A percentile compares a stretch with the other conserved stretches of the same genome.
phyloP scores from a whole-genome alignment of 2,329 filamentous ascomycete genomes.

The Didymella segeticola region DNA sequence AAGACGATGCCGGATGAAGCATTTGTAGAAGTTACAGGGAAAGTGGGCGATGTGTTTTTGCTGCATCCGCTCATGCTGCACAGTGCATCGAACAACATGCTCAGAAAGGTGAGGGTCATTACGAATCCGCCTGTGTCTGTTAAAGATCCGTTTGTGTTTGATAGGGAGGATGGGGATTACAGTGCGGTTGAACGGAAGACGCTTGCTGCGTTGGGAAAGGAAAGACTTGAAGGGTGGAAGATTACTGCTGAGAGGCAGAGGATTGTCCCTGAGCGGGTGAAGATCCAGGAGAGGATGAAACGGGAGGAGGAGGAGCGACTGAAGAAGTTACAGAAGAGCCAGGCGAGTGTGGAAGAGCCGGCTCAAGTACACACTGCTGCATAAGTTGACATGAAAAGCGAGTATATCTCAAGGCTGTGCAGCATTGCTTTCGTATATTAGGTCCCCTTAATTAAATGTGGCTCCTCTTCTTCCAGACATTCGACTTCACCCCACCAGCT shows the following conservation, averaged over 20 bases:
- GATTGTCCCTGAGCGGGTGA: constrained; percentile 59
- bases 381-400: not conserved
- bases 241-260: constrained; percentile 58
- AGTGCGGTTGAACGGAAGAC: constrained; percentile 65
- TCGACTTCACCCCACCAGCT: constrained; percentile 21
- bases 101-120: constrained; percentile 59
- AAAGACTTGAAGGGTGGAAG: constrained; percentile 60
- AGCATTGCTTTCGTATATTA: not conserved
- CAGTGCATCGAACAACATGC: constrained; percentile 58
- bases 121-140: constrained; percentile 63
- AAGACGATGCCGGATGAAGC: constrained; percentile 44
- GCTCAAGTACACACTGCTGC: constrained; percentile 23
- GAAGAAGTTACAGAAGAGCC: constrained; percentile 36
- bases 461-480: constrained; percentile 26
- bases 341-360: constrained; percentile 17
- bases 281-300: constrained; percentile 60
- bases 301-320: constrained; percentile 56
- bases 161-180: constrained; percentile 58
- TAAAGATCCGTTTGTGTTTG: constrained; percentile 60
- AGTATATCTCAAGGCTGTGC: not conserved
- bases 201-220: constrained; percentile 56
- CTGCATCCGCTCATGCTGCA: constrained; percentile 69
- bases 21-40: constrained; percentile 63
- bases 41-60: constrained; percentile 64
- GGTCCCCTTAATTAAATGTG: not conserved